A percentile compares a stretch with the other conserved stretches of the same genome.
phyloP scores from a whole-genome alignment of 177 flowering plant species.

The Vitis hybrid region DNA sequence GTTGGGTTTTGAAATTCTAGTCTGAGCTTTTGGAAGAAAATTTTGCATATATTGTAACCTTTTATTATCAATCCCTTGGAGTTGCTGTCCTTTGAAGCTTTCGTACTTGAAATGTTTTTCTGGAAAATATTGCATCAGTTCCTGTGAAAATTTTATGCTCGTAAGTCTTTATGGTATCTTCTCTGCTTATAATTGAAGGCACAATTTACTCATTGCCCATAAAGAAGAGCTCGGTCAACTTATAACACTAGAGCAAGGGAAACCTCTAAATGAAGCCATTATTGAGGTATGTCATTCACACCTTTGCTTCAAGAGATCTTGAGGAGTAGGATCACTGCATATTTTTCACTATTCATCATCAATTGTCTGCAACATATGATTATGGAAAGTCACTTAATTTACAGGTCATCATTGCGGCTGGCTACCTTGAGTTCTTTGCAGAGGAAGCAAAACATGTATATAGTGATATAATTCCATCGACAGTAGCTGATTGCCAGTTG shows the following conservation, averaged over 20 bases:
- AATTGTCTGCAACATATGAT: constrained; percentile 1
- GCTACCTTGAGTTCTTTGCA: constrained; percentile 86
- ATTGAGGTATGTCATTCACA: constrained; percentile 71
- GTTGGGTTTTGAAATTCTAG: too few species aligned
- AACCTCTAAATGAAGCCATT: constrained; percentile 92
- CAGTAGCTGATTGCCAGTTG: constrained; percentile 79
- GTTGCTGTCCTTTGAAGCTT: too few species aligned
- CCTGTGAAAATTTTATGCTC: too few species aligned
- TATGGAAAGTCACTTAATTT: too few species aligned
- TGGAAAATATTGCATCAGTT: too few species aligned
- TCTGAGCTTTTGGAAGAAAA: too few species aligned
- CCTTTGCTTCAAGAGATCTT: constrained; percentile 1
- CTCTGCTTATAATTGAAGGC: constrained; percentile 44
- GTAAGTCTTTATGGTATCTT: background rate
- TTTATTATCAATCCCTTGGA: too few species aligned
- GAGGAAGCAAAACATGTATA: constrained; percentile 97
- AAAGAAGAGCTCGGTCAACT: constrained; percentile 94
- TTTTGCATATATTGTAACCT: too few species aligned
- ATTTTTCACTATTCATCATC: background rate
- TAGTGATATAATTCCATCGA: constrained; percentile 93
- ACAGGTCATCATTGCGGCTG: constrained; percentile 85
- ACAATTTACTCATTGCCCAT: constrained; percentile 75
- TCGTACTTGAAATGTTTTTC: too few species aligned
- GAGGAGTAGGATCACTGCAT: background rate
- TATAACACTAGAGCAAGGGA: constrained; percentile 98